phyloP scores from a whole-genome alignment of 2,329 filamentous ascomycete species.

The Dactylonectria macrodidyma region DNA sequence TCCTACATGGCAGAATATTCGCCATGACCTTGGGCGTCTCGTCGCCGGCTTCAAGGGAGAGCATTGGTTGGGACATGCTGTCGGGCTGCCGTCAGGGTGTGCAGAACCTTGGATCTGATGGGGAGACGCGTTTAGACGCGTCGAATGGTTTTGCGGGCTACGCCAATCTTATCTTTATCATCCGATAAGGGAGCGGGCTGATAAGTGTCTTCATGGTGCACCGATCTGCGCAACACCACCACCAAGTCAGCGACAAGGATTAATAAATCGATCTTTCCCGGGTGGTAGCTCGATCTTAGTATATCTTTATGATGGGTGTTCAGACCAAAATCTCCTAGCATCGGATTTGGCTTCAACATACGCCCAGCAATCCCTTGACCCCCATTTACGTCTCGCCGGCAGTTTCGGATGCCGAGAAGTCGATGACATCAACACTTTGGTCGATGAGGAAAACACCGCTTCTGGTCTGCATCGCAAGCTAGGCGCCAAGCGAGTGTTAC shows the following conservation, averaged over 20 bases:
- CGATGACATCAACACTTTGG: constrained; percentile 40
- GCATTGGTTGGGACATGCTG: constrained; percentile 60
- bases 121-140: constrained; percentile 45
- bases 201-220: not conserved
- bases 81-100: not conserved
- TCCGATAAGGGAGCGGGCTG: too few relatives aligned
- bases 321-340: not conserved
- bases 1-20: constrained; percentile 84
- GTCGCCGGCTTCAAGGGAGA: constrained; percentile 54
- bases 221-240: not conserved
- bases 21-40: constrained; percentile 63
- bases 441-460: constrained; percentile 20
- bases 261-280: not conserved
- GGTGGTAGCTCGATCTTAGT: not conserved
- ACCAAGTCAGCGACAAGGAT: not conserved
- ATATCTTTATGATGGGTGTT: not conserved
- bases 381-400: not conserved
- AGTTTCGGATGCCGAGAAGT: constrained; percentile 20
- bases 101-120: not conserved
- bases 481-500: not conserved
- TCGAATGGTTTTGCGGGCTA: constrained; percentile 21
- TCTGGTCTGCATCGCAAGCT: constrained; percentile 14
- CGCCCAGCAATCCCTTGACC: not conserved
- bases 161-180: constrained; percentile 29
- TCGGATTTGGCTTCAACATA: not conserved